These are phyloP conservation scores for Fraxinus platypoda DNA, from an alignment of 305 asterid genomes.

Conservation along the genomic window DNA sequence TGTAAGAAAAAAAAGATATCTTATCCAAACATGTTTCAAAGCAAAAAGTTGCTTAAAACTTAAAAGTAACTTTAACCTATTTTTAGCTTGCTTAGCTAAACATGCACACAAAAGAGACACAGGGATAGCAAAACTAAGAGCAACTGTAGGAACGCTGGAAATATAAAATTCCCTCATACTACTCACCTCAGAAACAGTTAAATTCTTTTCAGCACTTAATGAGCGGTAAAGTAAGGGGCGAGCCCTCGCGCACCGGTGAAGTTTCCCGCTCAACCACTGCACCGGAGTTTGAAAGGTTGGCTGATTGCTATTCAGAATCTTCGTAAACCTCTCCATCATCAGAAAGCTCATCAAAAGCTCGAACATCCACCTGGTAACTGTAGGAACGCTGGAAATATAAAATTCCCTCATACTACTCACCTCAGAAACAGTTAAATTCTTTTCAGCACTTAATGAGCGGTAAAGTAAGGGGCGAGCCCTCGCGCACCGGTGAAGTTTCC, in stretches of 20 bases:
- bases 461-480: conserved; percentile 50
- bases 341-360: conserved; percentile 54
- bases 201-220: neutral
- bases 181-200: conserved; percentile 20
- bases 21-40: neutral
- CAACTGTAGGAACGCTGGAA: neutral
- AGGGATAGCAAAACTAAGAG: neutral
- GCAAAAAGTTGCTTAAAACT: neutral
- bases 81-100: neutral
- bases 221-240: conserved; percentile 38
- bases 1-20: no score
- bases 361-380: conserved; percentile 69
- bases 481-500: conserved; percentile 48
- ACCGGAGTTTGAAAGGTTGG: conserved; percentile 39
- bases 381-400: neutral
- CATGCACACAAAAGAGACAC: neutral
- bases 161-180: neutral
- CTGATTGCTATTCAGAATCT: conserved; percentile 73
- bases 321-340: conserved; percentile 59
- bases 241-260: conserved; percentile 63
- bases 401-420: conserved; percentile 4
- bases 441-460: conserved; percentile 25
- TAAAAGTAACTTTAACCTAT: neutral
- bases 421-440: conserved; percentile 9
- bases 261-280: conserved; percentile 47